phyloP scores from a whole-genome alignment of 495 filamentous ascomycete genomes.

The Articulospora tetracladia region DNA sequence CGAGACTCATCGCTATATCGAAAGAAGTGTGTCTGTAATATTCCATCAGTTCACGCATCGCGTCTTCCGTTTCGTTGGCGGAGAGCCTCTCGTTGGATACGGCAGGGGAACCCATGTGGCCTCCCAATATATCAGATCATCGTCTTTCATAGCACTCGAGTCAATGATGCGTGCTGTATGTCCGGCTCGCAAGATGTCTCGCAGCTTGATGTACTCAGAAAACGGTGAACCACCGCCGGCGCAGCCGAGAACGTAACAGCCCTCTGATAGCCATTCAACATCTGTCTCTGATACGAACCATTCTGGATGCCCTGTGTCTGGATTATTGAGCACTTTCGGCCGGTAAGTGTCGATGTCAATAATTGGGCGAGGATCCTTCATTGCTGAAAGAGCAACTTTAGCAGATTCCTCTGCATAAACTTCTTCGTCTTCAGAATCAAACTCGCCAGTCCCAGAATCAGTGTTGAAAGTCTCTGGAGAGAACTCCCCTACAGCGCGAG shows the following conservation, averaged over 20 bases:
- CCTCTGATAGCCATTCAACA: conserved; percentile 36
- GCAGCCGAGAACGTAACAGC: conserved; percentile 46
- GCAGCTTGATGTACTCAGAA: conserved; percentile 22
- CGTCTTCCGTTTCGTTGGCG: conserved; percentile 29
- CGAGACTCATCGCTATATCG: conserved; percentile 30
- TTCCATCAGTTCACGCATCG: conserved; percentile 30
- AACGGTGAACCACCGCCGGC: conserved; percentile 38
- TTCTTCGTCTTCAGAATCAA: conserved; percentile 22
- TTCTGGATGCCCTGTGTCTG: conserved; percentile 8
- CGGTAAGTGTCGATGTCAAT: conserved; percentile 19
- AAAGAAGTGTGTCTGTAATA: conserved; percentile 25
- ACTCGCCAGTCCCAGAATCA: background rate
- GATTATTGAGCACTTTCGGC: conserved; percentile 16
- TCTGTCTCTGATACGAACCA: conserved; percentile 22
- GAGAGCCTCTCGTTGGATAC: conserved; percentile 31
- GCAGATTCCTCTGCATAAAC: conserved; percentile 5
- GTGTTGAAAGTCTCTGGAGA: conserved; percentile 1
- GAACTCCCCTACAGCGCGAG: conserved; percentile 23
- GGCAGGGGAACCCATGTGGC: conserved; percentile 22
- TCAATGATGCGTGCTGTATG: conserved; percentile 25
- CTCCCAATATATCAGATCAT: conserved; percentile 18
- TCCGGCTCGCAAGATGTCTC: conserved; percentile 23
- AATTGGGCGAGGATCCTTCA: background rate
- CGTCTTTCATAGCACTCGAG: conserved; percentile 16
- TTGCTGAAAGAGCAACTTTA: background rate